Base-by-base conservation (phyloP, 805 yeast genomes). In the Candida germanica region DNA sequence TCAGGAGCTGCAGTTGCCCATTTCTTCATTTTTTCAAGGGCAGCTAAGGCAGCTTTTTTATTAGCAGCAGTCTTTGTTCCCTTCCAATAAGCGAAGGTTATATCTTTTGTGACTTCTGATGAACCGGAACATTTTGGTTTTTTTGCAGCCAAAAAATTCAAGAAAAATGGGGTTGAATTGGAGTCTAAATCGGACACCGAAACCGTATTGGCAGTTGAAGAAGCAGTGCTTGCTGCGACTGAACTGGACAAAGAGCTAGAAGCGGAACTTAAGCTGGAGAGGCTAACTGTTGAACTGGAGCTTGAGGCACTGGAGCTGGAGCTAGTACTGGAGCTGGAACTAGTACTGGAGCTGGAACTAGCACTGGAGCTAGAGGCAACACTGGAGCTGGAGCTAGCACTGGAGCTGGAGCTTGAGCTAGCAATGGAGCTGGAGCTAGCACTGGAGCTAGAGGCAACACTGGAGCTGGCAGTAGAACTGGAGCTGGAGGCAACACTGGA, bases 21-120 rank as follows among this genome's bases (percentile, higher is more conserved):
- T 7, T 28, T 26, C 17, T 40, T 38, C 18, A 38, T 30, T 9
- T n/a, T 6, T 8, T 30, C 20, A 10, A 43, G 7, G 16, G 45
- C 47, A 9, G 14, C 13, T 12, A 40, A 24, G 10, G 43, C 47
- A 3, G 25, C 29, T 16, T 28, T 17, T 26, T 43, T 32, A 19
- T 40, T 34, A 3, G 39, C 35, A 10, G 17, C 31, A 5, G 42
- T 40, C 17, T 38, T 43, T 3, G 38, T 19, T 11, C 47, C 47
- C 5, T 15, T n/a, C 34, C 36, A 26, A 33, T 38, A 43, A 11
- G 40, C 42, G 20, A 40, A 38, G 24, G 29, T 29, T 18, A 43
- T 19, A 14, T 33, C 34, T n/a, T 32, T 25, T 9, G 23, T 14
- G 9, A 43, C 35, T 22, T 36, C 38, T 11, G 28, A 34, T 6